Conservation (phyloP, 1,284 basidiomycete species). For the Xerocomus minutiporus region DNA sequence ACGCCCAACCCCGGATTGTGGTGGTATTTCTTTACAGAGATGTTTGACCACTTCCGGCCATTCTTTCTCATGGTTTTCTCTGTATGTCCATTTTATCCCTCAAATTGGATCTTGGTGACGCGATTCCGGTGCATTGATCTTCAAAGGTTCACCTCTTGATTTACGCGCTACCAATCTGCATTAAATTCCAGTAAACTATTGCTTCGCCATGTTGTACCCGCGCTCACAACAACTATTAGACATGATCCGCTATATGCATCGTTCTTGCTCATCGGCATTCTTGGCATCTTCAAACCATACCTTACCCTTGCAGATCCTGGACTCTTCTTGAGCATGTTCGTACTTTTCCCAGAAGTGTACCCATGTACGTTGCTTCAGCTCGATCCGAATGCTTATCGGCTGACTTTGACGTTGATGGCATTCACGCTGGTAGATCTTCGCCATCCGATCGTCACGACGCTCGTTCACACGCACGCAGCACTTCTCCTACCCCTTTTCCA, state of each 20-base stretch:
- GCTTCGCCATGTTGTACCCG: not conserved
- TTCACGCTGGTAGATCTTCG: constrained; percentile 60
- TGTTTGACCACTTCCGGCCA: constrained; percentile 96
- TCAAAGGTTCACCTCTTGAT: constrained; percentile 78
- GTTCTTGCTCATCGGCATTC: constrained; percentile 73
- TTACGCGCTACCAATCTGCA: constrained; percentile 80
- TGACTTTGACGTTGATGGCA: constrained; percentile 54
- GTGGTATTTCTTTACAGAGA: constrained; percentile 99
- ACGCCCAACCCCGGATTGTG: constrained; percentile 92
- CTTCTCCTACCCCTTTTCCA: constrained; percentile 90
- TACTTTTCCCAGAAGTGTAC: constrained; percentile 81
- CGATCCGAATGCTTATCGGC: not conserved
- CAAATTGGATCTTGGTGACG: not conserved
- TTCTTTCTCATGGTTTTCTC: constrained; percentile 98
- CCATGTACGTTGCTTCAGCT: constrained; percentile 54
- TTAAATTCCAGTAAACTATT: constrained; percentile 73
- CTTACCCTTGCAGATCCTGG: constrained; percentile 87
- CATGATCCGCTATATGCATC: constrained; percentile 82
- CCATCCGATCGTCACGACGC: constrained; percentile 81
- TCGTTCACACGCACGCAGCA: constrained; percentile 81
- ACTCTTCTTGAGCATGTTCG: constrained; percentile 76
- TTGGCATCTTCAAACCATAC: constrained; percentile 89
- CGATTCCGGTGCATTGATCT: constrained; percentile 2
- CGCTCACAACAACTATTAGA: constrained; percentile 36
- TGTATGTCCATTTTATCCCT: constrained; percentile 41